A percentile compares a stretch with the other conserved stretches of the same genome.
Conservation (phyloP, 305 asterid species). For the Fraxinus angustifolia region DNA sequence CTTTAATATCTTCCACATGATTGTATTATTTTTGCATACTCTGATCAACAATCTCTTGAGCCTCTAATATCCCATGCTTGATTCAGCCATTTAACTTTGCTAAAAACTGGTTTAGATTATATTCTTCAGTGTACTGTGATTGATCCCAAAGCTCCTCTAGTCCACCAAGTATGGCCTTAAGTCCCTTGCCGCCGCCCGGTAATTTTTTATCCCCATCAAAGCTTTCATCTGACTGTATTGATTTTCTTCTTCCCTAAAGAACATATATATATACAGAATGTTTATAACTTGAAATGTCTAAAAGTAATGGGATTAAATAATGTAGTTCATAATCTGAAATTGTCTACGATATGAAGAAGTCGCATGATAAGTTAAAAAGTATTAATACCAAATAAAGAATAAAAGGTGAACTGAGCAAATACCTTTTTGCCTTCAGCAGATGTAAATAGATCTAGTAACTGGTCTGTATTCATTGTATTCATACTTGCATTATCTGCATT, state of each 20-base stretch:
- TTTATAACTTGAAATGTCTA: background rate
- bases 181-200: constrained; percentile 68
- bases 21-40: constrained; percentile 23
- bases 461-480: constrained; percentile 97
- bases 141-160: constrained; percentile 99
- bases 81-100: constrained; percentile 74
- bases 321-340: background rate
- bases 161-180: constrained; percentile 87
- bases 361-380: background rate
- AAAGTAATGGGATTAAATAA: background rate
- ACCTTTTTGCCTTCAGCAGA: constrained; percentile 86
- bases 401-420: constrained; percentile 8
- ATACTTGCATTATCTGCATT: constrained; percentile 96
- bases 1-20: constrained; percentile 22
- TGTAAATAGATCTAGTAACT: constrained; percentile 92
- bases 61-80: background rate
- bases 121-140: constrained; percentile 94
- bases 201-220: constrained; percentile 52
- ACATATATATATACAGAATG: background rate
- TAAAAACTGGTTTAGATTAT: constrained; percentile 76
- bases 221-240: constrained; percentile 35
- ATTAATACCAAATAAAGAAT: background rate
- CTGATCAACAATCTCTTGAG: constrained; percentile 24
- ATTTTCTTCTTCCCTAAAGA: constrained; percentile 56
- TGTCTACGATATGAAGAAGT: background rate